phyloP scores from a whole-genome alignment of 805 yeast genomes.

The Saturnispora serradocipensis region DNA sequence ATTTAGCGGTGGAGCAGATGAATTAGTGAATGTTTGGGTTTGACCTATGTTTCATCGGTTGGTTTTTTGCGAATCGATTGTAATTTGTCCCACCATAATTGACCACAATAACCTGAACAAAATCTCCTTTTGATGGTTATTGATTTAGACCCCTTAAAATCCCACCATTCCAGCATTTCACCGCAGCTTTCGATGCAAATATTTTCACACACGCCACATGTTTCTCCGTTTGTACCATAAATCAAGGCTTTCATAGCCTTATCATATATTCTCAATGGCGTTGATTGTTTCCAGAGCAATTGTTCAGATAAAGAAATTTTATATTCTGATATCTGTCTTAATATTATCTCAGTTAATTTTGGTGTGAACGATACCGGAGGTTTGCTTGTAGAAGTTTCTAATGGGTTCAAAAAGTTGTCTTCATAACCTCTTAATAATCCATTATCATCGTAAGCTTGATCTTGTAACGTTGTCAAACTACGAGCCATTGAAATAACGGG shows the following conservation, averaged over 20 bases:
- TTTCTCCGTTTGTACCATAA: conserved; percentile 41
- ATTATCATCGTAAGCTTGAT: conserved; percentile 14
- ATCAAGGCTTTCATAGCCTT: conserved; percentile 44
- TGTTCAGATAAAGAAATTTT: conserved; percentile 48
- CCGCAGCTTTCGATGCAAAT: conserved; percentile 49
- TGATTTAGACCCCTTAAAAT: conserved; percentile 38
- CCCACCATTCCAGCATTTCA: conserved; percentile 62
- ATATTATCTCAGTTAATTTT: conserved; percentile 38
- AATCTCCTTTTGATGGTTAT: conserved; percentile 48
- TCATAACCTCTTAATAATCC: conserved; percentile 9
- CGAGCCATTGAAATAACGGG: conserved; percentile 21
- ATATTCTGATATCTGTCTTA: conserved; percentile 41
- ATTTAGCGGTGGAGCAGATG: conserved; percentile 57
- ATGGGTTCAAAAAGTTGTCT: conserved; percentile 7
- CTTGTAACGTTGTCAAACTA: conserved; percentile 27
- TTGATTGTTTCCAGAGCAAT: conserved; percentile 40
- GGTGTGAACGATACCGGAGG: conserved; percentile 29
- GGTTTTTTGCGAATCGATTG: conserved; percentile 4
- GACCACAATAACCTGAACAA: conserved; percentile 44
- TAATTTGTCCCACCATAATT: conserved; percentile 22
- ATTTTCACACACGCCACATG: conserved; percentile 42
- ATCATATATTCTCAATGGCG: conserved; percentile 37
- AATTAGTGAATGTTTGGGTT: conserved; percentile 45
- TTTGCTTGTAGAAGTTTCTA: conserved; percentile 12
- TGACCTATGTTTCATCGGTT: conserved; percentile 5